These are phyloP conservation scores for Chlorella sorokiniana DNA, from an alignment of 139 green algal species.

Conservation along the genomic window DNA sequence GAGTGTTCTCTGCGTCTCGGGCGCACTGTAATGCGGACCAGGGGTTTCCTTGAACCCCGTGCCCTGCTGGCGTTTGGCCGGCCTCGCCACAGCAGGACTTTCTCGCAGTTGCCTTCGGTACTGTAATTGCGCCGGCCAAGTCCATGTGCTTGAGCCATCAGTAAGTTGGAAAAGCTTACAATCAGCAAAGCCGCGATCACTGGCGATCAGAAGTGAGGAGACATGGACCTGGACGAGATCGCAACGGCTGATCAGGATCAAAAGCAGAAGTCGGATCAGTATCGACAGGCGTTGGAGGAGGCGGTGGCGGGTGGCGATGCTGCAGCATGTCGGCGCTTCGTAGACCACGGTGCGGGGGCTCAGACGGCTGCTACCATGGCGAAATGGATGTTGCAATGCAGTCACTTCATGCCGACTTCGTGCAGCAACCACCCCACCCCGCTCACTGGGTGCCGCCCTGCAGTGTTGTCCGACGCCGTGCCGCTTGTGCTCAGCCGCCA, in stretches of 20 bases:
- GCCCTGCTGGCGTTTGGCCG: too few species aligned
- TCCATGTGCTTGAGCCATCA: too few species aligned
- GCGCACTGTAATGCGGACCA: too few species aligned
- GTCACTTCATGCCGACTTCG: background rate
- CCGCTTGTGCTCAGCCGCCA: slow-evolving; percentile 81
- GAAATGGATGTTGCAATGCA: background rate
- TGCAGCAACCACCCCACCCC: background rate
- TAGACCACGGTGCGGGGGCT: slow-evolving; percentile 80
- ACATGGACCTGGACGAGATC: slow-evolving; percentile 48
- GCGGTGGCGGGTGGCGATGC: slow-evolving; percentile 38
- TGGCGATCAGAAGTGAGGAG: too few species aligned
- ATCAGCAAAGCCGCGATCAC: too few species aligned
- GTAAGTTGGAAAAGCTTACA: too few species aligned
- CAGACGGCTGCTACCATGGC: background rate
- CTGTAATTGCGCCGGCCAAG: too few species aligned
- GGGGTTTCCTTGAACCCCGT: background rate
- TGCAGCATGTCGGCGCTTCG: slow-evolving; percentile 56
- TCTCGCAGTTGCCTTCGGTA: too few species aligned
- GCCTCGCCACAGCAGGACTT: too few species aligned
- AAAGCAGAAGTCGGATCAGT: slow-evolving; percentile 66
- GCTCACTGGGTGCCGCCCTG: background rate
- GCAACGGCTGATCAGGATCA: slow-evolving; percentile 55
- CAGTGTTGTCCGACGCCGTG: slow-evolving; percentile 86
- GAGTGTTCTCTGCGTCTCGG: too few species aligned
- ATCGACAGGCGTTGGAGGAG: slow-evolving; percentile 51